A percentile compares a stretch with the other conserved stretches of the same genome.
Conservation (phyloP, 306 rosid genomes). For the Cotoneaster glaucophyllus region DNA sequence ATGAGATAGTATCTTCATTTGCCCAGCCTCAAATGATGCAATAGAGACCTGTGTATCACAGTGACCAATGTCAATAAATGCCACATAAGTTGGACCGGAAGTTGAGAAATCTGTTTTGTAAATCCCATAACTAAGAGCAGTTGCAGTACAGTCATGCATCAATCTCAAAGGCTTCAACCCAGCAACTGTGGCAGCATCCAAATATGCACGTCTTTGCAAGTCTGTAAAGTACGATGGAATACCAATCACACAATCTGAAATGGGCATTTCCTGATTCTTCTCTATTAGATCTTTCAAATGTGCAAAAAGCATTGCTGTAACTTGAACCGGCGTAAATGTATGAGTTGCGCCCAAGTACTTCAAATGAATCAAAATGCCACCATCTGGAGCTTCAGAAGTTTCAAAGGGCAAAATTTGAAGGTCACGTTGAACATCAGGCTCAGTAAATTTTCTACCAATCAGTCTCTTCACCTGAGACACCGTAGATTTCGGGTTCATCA, state of each 20-base stretch:
- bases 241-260: slow-evolving; percentile 86
- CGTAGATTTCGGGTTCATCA: slow-evolving; percentile 77
- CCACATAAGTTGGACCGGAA: slow-evolving; percentile 39
- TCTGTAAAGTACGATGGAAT: slow-evolving; percentile 80
- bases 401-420: slow-evolving; percentile 56
- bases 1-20: slow-evolving; percentile 68
- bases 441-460: slow-evolving; percentile 55
- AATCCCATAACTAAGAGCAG: slow-evolving; percentile 86
- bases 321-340: slow-evolving; percentile 71
- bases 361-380: slow-evolving; percentile 75
- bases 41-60: slow-evolving; percentile 82
- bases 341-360: slow-evolving; percentile 49
- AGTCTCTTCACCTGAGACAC: slow-evolving; percentile 89
- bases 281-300: slow-evolving; percentile 71
- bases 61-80: slow-evolving; percentile 78
- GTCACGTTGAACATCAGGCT: slow-evolving; percentile 54
- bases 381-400: slow-evolving; percentile 65
- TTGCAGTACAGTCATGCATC: slow-evolving; percentile 94
- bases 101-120: slow-evolving; percentile 52
- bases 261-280: slow-evolving; percentile 48
- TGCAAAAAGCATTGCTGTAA: slow-evolving; percentile 83
- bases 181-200: slow-evolving; percentile 76
- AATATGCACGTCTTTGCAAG: slow-evolving; percentile 79
- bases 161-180: slow-evolving; percentile 83
- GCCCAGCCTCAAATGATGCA: slow-evolving; percentile 57